Conservation (phyloP, 2,329 filamentous ascomycete genomes). For the Ophiostoma fasciatum region DNA sequence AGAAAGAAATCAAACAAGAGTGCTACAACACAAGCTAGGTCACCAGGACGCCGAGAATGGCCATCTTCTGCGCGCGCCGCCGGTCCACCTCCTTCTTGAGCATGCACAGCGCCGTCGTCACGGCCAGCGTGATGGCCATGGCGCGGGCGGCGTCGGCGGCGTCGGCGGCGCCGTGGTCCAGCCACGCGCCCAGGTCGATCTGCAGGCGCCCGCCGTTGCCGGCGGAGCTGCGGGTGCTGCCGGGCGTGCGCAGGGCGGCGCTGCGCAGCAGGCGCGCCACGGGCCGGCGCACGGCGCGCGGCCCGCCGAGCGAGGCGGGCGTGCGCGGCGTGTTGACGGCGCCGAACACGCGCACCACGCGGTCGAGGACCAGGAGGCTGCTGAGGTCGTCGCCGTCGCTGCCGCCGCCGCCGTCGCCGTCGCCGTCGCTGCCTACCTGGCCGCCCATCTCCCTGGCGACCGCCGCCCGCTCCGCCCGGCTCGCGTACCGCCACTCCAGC, state of each 20-base stretch:
- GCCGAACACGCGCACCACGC: conserved; percentile 17
- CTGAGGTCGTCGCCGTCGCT: conserved; percentile 20
- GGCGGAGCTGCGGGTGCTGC: conserved; percentile 23
- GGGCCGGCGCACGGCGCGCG: conserved; percentile 17
- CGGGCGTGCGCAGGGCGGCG: conserved; percentile 23
- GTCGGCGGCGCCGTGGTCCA: conserved; percentile 12
- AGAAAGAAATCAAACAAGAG: not conserved
- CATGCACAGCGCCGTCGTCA: conserved; percentile 45
- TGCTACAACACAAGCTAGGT: too few species aligned
- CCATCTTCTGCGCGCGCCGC: conserved; percentile 34
- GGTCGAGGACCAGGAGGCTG: conserved; percentile 37
- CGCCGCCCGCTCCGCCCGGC: conserved; percentile 28
- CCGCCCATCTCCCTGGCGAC: conserved; percentile 5
- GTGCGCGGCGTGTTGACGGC: not conserved
- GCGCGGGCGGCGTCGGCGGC: conserved; percentile 16
- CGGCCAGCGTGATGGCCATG: conserved; percentile 32
- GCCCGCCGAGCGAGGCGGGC: conserved; percentile 12
- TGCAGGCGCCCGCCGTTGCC: conserved; percentile 35
- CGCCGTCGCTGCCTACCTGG: not conserved
- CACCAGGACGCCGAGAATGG: conserved; percentile 17
- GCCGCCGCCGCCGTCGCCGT: not conserved
- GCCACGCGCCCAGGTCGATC: conserved; percentile 23
- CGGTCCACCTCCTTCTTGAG: conserved; percentile 52
- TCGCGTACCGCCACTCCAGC: conserved; percentile 42
- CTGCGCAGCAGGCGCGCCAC: conserved; percentile 31